phyloP scores from a whole-genome alignment of 805 yeast species.

The Spathaspora gorwiae region DNA sequence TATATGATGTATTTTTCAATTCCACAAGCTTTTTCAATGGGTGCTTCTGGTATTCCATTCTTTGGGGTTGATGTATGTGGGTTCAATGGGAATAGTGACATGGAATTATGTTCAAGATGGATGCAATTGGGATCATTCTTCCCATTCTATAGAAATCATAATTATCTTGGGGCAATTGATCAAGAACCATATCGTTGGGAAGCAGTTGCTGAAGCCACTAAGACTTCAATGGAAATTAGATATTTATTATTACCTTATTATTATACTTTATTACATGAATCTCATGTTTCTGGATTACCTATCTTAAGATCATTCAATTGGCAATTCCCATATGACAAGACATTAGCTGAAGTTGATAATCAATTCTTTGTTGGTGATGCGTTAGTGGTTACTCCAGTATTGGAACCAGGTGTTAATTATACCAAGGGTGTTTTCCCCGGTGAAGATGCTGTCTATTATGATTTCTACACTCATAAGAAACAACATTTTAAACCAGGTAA shows the following conservation, averaged over 20 bases:
- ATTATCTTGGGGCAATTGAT: conserved; percentile 16
- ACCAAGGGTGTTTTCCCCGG: conserved; percentile 21
- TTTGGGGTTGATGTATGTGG: conserved; percentile 25
- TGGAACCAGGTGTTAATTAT: conserved; percentile 16
- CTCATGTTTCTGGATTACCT: conserved; percentile 19
- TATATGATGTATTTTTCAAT: conserved; percentile 19
- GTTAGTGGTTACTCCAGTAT: conserved; percentile 21
- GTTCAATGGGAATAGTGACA: conserved; percentile 19
- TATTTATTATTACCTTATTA: conserved; percentile 25
- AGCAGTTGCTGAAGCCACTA: conserved; percentile 22
- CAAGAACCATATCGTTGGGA: conserved; percentile 31
- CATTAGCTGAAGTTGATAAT: conserved; percentile 14
- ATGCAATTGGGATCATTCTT: conserved; percentile 30
- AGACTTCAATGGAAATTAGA: conserved; percentile 30
- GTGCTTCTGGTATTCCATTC: conserved; percentile 21
- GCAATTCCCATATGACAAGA: conserved; percentile 17
- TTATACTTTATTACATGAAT: conserved; percentile 19
- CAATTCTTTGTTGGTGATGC: conserved; percentile 24
- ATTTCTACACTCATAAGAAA: conserved; percentile 18
- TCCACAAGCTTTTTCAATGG: conserved; percentile 21
- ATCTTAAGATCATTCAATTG: conserved; percentile 19
- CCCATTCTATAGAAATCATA: conserved; percentile 31
- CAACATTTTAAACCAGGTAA: conserved; percentile 13
- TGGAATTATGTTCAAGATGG: conserved; percentile 27
- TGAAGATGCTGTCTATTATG: conserved; percentile 18